Base-by-base conservation (phyloP, 805 yeast genomes). In the Candida verbasci region DNA sequence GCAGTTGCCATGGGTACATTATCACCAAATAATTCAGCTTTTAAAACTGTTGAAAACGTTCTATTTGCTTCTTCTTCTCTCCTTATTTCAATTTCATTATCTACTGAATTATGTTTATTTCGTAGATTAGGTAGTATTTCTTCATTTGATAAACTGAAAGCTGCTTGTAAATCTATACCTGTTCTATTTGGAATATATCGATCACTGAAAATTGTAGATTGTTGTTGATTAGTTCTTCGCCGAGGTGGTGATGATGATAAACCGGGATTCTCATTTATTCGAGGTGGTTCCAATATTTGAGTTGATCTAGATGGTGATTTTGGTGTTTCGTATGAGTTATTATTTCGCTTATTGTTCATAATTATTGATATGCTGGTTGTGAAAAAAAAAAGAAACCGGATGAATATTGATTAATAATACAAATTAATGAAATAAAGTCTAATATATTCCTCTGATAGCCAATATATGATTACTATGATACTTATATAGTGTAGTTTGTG, bases 1-100 rank as follows among this genome's bases (percentile, higher is more conserved):
- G 72, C 63, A 4, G 66, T 54, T 9, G 70, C 69, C 64, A 58
- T 58, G 4, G 89, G 86, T 3, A 86, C 77, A 42, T 84, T 77
- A 52, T 83, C 93, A 11, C 97, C 97, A 66, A 93, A 93, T 24
- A 93, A 62, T 56, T 93, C 98, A 23, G 94, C 85, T 48, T 85
- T 83, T 32, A 93, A 63, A 2, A 93, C 85, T 0, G 91, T 79
- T 38, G 89, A 81, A 58, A 89, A 93, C 0, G 95, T 86, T 45
- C 83, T 68, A 54, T 86, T 86, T 4, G 96, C 96, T 51, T 86
- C 95, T 47, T 81, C 82, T 51, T 80, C 86, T 45, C 78, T 70
- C 44, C 80, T 73, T 25, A 69, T 64, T 43, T 85, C 93, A 16
- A 82, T 62, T 48, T 84, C 94, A 45, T 72, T 72, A 35, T 74